A percentile compares a stretch with the other conserved stretches of the same genome.
Evolutionary conservation across 768 basidiomycete species (phyloP).

Genomic region (Mycena galopus): DNA sequence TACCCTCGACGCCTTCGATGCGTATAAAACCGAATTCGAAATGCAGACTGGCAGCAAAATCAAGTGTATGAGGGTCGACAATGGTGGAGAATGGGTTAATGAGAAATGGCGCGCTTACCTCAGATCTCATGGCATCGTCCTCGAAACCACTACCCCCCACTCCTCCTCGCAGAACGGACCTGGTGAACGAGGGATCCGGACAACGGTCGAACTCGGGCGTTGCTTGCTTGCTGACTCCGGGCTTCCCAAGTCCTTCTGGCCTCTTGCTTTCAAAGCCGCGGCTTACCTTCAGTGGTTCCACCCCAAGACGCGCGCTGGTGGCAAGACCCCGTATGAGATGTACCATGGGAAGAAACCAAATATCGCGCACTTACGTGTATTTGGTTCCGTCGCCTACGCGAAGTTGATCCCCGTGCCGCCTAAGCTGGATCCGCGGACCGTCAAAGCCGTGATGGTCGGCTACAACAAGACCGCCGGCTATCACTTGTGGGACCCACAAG

Average conservation of each 20-base stretch:
- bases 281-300: neutral
- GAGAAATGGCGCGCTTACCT: neutral
- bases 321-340: neutral
- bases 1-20: neutral
- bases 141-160: neutral
- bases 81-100: neutral
- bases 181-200: neutral
- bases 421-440: too few relatives aligned
- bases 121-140: neutral
- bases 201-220: neutral
- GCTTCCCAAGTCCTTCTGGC: too few relatives aligned
- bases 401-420: too few relatives aligned
- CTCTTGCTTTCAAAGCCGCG: neutral
- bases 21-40: neutral
- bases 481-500: neutral
- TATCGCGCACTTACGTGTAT: constrained; percentile 44
- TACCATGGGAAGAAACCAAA: constrained; percentile 39
- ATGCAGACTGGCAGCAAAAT: neutral
- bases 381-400: constrained; percentile 47
- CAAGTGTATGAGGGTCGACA: neutral
- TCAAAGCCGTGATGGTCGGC: too few relatives aligned
- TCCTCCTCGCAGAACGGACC: neutral
- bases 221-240: neutral
- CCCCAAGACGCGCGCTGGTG: neutral
- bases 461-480: too few relatives aligned